Evolutionary conservation across 2,329 filamentous ascomycete genomes (phyloP), one percentile per base, ranked within the genome.

Genomic region (Hyphodiscus sp.): DNA sequence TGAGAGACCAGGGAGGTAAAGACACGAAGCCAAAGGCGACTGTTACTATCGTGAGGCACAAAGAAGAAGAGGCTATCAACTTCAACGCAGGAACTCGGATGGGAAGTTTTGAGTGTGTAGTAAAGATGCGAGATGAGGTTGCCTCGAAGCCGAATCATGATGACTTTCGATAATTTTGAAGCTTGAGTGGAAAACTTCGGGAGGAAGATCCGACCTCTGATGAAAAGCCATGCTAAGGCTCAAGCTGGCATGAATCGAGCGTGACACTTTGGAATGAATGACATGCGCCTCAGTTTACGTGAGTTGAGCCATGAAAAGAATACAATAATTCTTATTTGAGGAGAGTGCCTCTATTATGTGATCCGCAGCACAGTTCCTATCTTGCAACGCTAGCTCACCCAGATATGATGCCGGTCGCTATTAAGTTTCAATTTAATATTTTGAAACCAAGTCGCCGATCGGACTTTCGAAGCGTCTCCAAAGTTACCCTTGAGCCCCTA

Each of bases 91-190:
- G 63, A 11, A 65, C 65, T 1, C 53, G 65, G 1, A 53, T 64
- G 7, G 63, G 61, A n/a, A 60, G 56, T 2, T 64, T 63, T 44
- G 59, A 58, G 46, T 63, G 42, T n/a, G 54, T 67, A 15, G 63
- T 64, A 15, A 41, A 45, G 16, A 61, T 67, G 63, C 56, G 67
- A 7, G 65, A 67, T 41, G 61, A 67, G 52, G 58, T 58, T 13
- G 63, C 65, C 5, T 49, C 49, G 8, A 56, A 58, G n/a, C 60
- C 62, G 63, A 10, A 63, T 67, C 41, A 67, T 64, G 65, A 49
- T 66, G 18, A 58, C 57, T 6, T 65, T 67, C 45, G 65, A 65
- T 46, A 63, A 67, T 23, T 67, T 64, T 48, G 41, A 65, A 38
- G 45, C 51, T 15, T 63, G 64, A 1, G 45, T 66, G 20, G 63